Evolutionary conservation across 2,329 filamentous ascomycete species (phyloP).

Genomic region (Alternaria postmessia): DNA sequence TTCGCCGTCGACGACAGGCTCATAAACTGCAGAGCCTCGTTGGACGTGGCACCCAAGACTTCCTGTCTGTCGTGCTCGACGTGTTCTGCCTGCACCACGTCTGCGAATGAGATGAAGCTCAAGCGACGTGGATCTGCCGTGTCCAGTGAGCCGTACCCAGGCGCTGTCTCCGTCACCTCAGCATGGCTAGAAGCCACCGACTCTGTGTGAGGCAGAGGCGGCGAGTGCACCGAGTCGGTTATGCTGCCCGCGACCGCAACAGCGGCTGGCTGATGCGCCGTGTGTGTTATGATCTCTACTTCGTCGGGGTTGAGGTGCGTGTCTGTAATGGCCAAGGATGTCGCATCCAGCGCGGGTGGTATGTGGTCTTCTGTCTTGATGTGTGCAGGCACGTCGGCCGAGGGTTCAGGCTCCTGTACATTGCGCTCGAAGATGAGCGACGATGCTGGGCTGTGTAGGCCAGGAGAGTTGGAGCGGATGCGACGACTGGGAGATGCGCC

Average conservation of each 20-base stretch:
- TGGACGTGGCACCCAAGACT: constrained; percentile 27
- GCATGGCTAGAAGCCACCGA: constrained; percentile 31
- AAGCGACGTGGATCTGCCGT: constrained; percentile 80
- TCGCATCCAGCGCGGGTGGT: constrained; percentile 88
- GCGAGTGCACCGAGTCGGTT: constrained; percentile 46
- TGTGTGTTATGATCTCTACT: constrained; percentile 91
- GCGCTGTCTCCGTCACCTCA: constrained; percentile 59
- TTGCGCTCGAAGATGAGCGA: constrained; percentile 90
- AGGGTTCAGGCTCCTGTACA: constrained; percentile 82
- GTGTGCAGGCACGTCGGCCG: constrained; percentile 88
- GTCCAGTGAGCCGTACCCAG: constrained; percentile 79
- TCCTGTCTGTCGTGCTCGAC: constrained; percentile 65
- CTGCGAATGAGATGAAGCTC: constrained; percentile 96
- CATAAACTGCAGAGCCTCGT: constrained; percentile 73
- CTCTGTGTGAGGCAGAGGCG: constrained; percentile 44
- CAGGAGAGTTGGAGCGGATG: constrained; percentile 73
- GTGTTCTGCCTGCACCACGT: constrained; percentile 89
- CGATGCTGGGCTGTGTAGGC: constrained; percentile 79
- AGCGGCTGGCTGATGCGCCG: constrained; percentile 80
- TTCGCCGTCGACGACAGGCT: constrained; percentile 69
- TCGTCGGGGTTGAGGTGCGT: constrained; percentile 82
- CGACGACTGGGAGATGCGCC: constrained; percentile 69
- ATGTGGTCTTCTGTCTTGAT: constrained; percentile 96
- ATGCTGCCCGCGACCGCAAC: constrained; percentile 63
- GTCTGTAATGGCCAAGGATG: constrained; percentile 91